Evolutionary conservation across 2,329 filamentous ascomycete genomes (phyloP).

Genomic region (Xylaria sp.): DNA sequence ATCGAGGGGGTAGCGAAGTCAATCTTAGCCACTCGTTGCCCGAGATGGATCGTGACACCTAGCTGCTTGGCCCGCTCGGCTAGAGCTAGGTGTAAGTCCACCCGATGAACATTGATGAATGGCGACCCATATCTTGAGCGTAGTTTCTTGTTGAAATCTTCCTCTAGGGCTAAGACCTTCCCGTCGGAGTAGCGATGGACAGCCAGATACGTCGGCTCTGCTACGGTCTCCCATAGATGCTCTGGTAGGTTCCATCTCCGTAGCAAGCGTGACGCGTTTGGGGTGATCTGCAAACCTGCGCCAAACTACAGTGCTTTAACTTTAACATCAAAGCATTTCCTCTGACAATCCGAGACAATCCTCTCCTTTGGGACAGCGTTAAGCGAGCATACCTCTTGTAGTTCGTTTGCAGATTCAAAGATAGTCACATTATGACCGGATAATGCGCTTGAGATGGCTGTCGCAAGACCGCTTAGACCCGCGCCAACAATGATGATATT

Average conservation of each 20-base stretch:
- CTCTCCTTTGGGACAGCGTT: neutral
- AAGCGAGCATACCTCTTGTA: slow-evolving; percentile 52
- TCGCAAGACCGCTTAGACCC: slow-evolving; percentile 56
- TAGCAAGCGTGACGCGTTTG: slow-evolving; percentile 62
- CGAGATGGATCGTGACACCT: slow-evolving; percentile 63
- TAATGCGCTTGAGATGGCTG: slow-evolving; percentile 53
- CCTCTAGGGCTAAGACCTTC: slow-evolving; percentile 60
- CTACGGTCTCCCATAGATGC: slow-evolving; percentile 53
- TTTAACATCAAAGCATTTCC: neutral
- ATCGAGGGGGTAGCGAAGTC: slow-evolving; percentile 60
- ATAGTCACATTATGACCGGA: slow-evolving; percentile 56
- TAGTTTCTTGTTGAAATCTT: slow-evolving; percentile 64
- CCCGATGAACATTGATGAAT: slow-evolving; percentile 70
- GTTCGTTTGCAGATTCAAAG: slow-evolving; percentile 55
- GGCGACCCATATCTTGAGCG: slow-evolving; percentile 65
- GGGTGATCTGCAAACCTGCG: slow-evolving; percentile 64
- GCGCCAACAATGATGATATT: slow-evolving; percentile 57
- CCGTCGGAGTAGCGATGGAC: slow-evolving; percentile 65
- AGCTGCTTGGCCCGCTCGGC: slow-evolving; percentile 62
- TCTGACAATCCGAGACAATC: neutral
- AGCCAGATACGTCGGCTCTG: slow-evolving; percentile 59
- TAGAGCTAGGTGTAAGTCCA: slow-evolving; percentile 68
- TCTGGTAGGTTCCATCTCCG: slow-evolving; percentile 62
- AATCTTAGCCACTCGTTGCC: slow-evolving; percentile 58
- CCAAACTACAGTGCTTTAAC: slow-evolving; percentile 54